A percentile compares a stretch with the other conserved stretches of the same genome.
These are phyloP conservation scores for Schizochytrium sp. DNA, from an alignment of 108 stramenopile genomes.

Conservation along the genomic window DNA sequence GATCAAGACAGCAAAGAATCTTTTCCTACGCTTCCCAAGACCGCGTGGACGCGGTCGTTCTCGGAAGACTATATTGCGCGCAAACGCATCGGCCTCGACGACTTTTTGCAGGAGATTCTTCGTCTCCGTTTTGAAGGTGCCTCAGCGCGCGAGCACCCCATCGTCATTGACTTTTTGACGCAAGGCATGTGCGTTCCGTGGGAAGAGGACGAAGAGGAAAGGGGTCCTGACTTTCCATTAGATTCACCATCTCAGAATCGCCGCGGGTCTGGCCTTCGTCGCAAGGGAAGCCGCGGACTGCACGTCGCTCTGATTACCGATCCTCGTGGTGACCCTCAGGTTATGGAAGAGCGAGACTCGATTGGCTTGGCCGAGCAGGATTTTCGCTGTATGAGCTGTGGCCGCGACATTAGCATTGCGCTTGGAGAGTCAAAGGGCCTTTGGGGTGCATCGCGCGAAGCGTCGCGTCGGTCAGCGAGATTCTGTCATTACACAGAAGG, in stretches of 20 bases:
- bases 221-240: neutral
- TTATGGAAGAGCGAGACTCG: neutral
- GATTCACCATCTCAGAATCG: neutral
- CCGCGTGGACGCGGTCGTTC: neutral
- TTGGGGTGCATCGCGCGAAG: neutral
- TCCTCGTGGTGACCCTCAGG: neutral
- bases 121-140: neutral
- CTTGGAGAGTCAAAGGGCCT: neutral
- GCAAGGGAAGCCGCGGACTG: neutral
- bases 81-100: neutral
- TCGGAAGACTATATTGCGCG: neutral
- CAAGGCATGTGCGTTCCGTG: neutral
- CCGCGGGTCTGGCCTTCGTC: neutral
- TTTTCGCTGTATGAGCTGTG: neutral
- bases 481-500: neutral
- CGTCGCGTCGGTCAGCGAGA: neutral
- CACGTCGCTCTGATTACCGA: neutral
- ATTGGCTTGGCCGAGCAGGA: neutral
- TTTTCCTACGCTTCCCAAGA: neutral
- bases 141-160: neutral
- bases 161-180: neutral
- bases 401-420: neutral
- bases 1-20: neutral
- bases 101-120: neutral
- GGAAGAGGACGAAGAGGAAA: neutral